Evolutionary conservation across 495 filamentous ascomycete genomes (phyloP), one percentile per base, ranked within the genome.

Genomic region (Hypoxylon perforatum): DNA sequence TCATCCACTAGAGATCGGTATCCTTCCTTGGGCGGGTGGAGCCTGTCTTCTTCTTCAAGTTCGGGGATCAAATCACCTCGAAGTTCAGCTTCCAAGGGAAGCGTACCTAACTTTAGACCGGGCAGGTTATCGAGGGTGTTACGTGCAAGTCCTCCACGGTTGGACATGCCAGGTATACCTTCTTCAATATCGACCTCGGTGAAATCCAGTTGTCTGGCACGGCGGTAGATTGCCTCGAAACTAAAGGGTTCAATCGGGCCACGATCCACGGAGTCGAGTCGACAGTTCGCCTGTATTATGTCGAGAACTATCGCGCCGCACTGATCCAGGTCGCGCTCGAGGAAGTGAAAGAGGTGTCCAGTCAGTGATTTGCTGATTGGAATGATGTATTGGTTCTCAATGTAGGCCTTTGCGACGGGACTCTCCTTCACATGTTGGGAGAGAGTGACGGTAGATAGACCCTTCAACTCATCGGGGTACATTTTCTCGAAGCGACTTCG

Each of bases 121-220:
- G 88, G 77, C 19, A 76, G 71, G 28, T 81, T 76, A 38, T 85
- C 78, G 39, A 83, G 88, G 25, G 88, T 84, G 57, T 91, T 88
- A 19, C 86, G 86, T 66, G 88, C 86, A 2, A 93, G 91, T 0
- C 95, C 95, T 1, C 92, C 92, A 21, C 64, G 69, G 9, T 36
- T 45, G 61, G 93, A 90, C 47, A 96, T 90, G 4, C 96, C 96
- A 0, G 92, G 91, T 63, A 99, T 97, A 35, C 95, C 95, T 75
- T 99, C 95, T 67, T 95, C 90, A 70, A 95, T 90, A 30, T 91
- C 88, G 10, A 90, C 89, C 39, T 94, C 90, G 10, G 88, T 89
- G 1, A 85, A 80, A 11, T 80, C 78, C 8, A 74, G 56, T 33
- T 80, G 79, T 45, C 75, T 77, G 18, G 75, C 64, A 36, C 88